These are phyloP conservation scores for Begonia masoniana DNA, from an alignment of 306 rosid species.

Conservation along the genomic window DNA sequence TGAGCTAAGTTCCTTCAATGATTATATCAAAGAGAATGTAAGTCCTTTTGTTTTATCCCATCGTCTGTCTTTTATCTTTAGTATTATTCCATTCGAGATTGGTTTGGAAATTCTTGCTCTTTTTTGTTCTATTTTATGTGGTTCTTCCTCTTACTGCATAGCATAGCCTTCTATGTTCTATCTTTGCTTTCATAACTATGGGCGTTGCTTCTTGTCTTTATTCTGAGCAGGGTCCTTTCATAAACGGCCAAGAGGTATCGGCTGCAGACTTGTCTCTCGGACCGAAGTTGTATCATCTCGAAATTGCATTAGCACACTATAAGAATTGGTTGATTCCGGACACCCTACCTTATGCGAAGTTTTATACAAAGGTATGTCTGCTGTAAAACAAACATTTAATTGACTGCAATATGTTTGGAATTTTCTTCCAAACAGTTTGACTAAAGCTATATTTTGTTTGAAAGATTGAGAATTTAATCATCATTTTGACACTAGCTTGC, in stretches of 20 bases:
- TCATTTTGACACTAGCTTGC: too few species aligned
- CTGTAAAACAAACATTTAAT: not conserved
- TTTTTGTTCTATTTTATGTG: not conserved
- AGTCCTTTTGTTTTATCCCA: conserved; percentile 13
- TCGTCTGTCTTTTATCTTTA: too few species aligned
- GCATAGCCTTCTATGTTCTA: not conserved
- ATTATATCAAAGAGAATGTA: conserved; percentile 78
- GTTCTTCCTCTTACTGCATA: not conserved
- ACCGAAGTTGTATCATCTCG: conserved; percentile 85
- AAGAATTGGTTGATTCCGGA: conserved; percentile 81
- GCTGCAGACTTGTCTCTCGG: conserved; percentile 76
- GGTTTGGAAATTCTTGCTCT: not conserved
- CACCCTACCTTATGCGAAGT: conserved; percentile 45
- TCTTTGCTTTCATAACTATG: not conserved
- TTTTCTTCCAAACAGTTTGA: too few species aligned
- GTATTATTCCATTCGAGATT: too few species aligned
- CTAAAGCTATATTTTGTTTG: too few species aligned
- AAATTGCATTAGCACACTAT: conserved; percentile 73
- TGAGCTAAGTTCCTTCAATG: conserved; percentile 66
- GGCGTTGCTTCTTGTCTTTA: not conserved
- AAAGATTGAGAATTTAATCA: too few species aligned
- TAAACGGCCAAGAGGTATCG: conserved; percentile 69
- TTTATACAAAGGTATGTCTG: conserved; percentile 41
- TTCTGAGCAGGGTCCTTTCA: conserved; percentile 59
- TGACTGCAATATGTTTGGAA: too few species aligned